Percentiles rank a stretch among this genome's conserved stretches.
phyloP scores from a whole-genome alignment of 2,329 filamentous ascomycete genomes.

The Colletotrichum orbiculare region DNA sequence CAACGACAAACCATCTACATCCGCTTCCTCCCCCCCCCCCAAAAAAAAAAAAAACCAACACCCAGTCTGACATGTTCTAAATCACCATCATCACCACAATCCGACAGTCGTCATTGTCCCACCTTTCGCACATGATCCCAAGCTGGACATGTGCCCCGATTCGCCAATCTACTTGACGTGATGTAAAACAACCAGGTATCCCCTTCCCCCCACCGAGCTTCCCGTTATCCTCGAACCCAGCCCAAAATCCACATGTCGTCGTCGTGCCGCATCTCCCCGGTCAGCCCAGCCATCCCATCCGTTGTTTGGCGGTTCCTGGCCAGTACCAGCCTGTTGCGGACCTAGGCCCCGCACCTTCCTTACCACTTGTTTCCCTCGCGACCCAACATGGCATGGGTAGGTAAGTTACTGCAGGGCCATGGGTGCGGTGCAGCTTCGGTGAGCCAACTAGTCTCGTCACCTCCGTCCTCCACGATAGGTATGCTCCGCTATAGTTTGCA shows the following conservation, averaged over 20 bases:
- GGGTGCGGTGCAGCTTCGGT: not conserved
- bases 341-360: not conserved
- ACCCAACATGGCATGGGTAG: too few relatives aligned
- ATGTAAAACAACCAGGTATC: constrained; percentile 2
- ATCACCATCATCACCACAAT: constrained; percentile 6
- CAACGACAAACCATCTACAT: too few relatives aligned
- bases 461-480: too few relatives aligned
- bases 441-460: not conserved
- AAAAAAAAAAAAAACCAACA: not conserved
- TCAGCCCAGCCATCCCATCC: not conserved
- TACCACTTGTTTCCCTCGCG: not conserved
- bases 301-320: not conserved
- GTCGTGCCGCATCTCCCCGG: constrained; percentile 23
- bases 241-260: constrained; percentile 12
- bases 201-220: not conserved
- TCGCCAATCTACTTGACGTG: constrained; percentile 24
- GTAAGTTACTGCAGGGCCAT: too few relatives aligned
- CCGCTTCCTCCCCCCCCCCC: not conserved
- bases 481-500: too few relatives aligned
- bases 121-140: not conserved
- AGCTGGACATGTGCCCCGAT: constrained; percentile 7
- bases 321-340: constrained; percentile 10
- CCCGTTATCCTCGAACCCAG: constrained; percentile 11
- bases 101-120: constrained; percentile 11
- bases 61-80: constrained; percentile 10